A percentile compares a stretch with the other conserved stretches of the same genome.
These are phyloP conservation scores for Cardamine resedifolia DNA, from an alignment of 345 rosid species.

Conservation along the genomic window DNA sequence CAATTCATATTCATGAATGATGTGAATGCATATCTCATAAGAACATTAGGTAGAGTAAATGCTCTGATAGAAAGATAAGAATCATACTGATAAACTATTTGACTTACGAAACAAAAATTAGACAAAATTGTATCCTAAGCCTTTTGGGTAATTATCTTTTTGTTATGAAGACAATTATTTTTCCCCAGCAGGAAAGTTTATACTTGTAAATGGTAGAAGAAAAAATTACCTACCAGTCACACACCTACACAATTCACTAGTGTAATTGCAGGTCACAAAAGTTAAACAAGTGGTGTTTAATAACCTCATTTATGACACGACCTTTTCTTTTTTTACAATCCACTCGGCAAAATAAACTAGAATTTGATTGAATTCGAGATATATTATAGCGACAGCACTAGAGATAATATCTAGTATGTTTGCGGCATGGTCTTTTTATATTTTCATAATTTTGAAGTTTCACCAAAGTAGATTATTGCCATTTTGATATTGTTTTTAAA, in stretches of 20 bases:
- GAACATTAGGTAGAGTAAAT: constrained; percentile 19
- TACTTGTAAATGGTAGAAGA: background rate
- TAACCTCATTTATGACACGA: background rate
- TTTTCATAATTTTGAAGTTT: background rate
- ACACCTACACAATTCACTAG: background rate
- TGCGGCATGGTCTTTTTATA: background rate
- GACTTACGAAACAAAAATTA: background rate
- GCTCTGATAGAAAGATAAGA: background rate
- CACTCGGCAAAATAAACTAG: background rate
- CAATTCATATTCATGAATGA: background rate
- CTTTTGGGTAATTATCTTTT: background rate
- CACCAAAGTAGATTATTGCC: background rate
- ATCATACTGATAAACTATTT: background rate
- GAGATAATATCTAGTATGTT: background rate
- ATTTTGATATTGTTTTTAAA: background rate
- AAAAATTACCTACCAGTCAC: background rate
- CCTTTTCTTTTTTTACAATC: background rate
- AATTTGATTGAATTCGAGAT: too few relatives aligned
- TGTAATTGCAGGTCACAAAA: background rate
- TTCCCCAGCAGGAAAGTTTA: background rate
- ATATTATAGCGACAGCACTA: too few relatives aligned
- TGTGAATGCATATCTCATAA: constrained; percentile 16
- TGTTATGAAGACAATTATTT: background rate
- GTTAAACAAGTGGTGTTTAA: background rate
- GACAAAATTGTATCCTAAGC: background rate